These are phyloP conservation scores for Aureobasidium musti DNA, from an alignment of 2,329 filamentous ascomycete species.

Conservation along the genomic window DNA sequence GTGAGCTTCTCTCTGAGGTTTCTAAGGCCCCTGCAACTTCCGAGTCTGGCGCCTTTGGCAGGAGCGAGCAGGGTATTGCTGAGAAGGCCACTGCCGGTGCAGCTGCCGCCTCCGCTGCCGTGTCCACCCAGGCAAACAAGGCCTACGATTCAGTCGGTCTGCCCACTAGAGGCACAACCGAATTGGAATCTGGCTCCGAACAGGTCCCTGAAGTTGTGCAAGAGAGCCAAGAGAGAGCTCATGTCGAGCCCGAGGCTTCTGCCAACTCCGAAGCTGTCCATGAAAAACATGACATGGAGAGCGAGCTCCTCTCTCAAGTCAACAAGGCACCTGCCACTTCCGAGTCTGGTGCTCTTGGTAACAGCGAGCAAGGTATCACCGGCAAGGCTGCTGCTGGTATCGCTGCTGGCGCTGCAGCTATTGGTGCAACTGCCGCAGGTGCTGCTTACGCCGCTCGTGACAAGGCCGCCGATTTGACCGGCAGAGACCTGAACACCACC, in stretches of 20 bases:
- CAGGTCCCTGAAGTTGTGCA: slow-evolving; percentile 39
- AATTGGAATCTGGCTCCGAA: slow-evolving; percentile 40
- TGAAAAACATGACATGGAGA: slow-evolving; percentile 58
- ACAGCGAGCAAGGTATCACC: slow-evolving; percentile 31
- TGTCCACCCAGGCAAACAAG: slow-evolving; percentile 31
- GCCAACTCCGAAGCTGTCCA: slow-evolving; percentile 59
- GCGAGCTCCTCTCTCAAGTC: slow-evolving; percentile 66
- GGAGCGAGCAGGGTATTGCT: slow-evolving; percentile 31
- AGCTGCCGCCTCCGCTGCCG: slow-evolving; percentile 45
- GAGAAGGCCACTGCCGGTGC: slow-evolving; percentile 45
- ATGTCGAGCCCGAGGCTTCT: slow-evolving; percentile 65
- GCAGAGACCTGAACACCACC: slow-evolving; percentile 34
- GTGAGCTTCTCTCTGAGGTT: slow-evolving; percentile 66
- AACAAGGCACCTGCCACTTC: slow-evolving; percentile 42
- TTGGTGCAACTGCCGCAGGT: slow-evolving; percentile 43
- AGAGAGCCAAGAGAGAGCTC: slow-evolving; percentile 69
- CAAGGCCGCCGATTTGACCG: slow-evolving; percentile 38
- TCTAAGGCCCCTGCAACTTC: slow-evolving; percentile 42
- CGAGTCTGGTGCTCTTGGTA: slow-evolving; percentile 44
- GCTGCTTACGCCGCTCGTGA: slow-evolving; percentile 41
- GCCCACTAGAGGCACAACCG: slow-evolving; percentile 37
- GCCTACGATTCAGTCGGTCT: not conserved
- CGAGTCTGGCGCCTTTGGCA: slow-evolving; percentile 44
- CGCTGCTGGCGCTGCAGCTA: slow-evolving; percentile 45
- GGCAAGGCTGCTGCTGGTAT: slow-evolving; percentile 45